These are phyloP conservation scores for Chondrus crispus DNA, from an alignment of 23 red algal species.

Conservation along the genomic window DNA sequence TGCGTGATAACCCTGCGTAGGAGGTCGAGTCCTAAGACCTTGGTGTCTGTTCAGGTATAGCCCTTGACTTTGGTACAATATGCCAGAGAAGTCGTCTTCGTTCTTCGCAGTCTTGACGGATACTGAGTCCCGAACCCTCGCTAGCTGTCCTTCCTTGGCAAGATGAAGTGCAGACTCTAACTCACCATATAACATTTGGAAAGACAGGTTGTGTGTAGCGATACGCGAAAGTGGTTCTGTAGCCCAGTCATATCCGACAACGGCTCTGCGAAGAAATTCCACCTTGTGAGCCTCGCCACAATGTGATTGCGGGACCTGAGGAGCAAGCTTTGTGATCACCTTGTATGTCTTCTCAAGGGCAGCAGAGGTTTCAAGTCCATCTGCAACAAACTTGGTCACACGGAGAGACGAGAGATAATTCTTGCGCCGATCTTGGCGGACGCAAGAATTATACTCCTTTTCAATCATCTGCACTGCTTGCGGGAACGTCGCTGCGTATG, in stretches of 20 bases:
- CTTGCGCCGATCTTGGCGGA: not conserved
- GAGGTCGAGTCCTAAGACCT: not conserved
- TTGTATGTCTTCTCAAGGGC: not conserved
- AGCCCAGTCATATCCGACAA: not conserved
- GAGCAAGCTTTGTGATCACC: not conserved
- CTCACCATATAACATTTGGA: not conserved
- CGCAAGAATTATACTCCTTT: not conserved
- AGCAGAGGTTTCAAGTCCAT: not conserved
- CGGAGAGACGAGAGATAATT: not conserved
- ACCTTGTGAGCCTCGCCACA: not conserved
- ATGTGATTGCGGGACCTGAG: not conserved
- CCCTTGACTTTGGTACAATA: not conserved
- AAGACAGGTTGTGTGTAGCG: not conserved
- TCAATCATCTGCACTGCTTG: not conserved
- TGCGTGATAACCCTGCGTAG: no score
- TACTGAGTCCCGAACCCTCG: not conserved
- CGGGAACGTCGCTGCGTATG: not conserved
- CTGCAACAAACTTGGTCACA: not conserved
- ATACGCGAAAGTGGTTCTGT: not conserved
- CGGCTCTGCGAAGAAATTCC: not conserved
- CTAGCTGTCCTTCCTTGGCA: not conserved
- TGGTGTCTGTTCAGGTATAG: not conserved
- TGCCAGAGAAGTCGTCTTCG: not conserved
- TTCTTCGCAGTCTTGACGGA: not conserved
- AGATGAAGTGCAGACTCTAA: constrained; percentile 6